Evolutionary conservation across 2,329 filamentous ascomycete species (phyloP).

Genomic region (Coleophoma cylindrospora): DNA sequence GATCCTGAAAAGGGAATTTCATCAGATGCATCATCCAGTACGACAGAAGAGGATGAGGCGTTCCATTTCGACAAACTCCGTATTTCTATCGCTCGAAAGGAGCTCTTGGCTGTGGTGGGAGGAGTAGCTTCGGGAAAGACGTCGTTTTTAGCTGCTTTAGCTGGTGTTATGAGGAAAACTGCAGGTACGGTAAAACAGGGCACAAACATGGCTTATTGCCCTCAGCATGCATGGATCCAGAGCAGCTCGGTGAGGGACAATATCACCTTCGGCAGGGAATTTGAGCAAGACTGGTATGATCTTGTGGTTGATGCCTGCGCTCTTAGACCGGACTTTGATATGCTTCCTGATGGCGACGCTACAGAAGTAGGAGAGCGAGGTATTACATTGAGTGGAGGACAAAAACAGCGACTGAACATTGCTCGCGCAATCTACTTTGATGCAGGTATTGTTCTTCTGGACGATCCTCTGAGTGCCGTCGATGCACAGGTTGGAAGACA

Average conservation of each 20-base stretch:
- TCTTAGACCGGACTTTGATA: conserved; percentile 78
- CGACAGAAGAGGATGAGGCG: conserved; percentile 52
- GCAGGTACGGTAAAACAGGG: conserved; percentile 69
- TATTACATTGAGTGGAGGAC: conserved; percentile 91
- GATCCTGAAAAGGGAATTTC: conserved; percentile 39
- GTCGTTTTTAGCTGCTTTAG: conserved; percentile 81
- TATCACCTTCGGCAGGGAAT: conserved; percentile 80
- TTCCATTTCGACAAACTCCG: conserved; percentile 69
- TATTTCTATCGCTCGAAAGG: conserved; percentile 65
- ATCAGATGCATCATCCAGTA: conserved; percentile 45
- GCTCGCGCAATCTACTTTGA: conserved; percentile 74
- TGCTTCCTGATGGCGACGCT: conserved; percentile 82
- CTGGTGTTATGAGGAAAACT: conserved; percentile 89
- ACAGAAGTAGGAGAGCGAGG: conserved; percentile 95
- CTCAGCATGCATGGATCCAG: conserved; percentile 97
- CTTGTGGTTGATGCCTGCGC: conserved; percentile 68
- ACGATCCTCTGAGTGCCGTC: conserved; percentile 64
- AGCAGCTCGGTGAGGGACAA: conserved; percentile 85
- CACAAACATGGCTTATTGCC: conserved; percentile 82
- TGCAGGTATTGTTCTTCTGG: conserved; percentile 63
- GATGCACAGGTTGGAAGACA: conserved; percentile 67
- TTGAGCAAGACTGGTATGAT: conserved; percentile 62
- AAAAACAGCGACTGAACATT: conserved; percentile 94
- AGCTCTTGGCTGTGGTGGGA: conserved; percentile 81
- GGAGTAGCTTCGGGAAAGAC: conserved; percentile 88